These are phyloP conservation scores for Hypoxylon subgilvum DNA, from an alignment of 495 filamentous ascomycete genomes.

Conservation along the genomic window DNA sequence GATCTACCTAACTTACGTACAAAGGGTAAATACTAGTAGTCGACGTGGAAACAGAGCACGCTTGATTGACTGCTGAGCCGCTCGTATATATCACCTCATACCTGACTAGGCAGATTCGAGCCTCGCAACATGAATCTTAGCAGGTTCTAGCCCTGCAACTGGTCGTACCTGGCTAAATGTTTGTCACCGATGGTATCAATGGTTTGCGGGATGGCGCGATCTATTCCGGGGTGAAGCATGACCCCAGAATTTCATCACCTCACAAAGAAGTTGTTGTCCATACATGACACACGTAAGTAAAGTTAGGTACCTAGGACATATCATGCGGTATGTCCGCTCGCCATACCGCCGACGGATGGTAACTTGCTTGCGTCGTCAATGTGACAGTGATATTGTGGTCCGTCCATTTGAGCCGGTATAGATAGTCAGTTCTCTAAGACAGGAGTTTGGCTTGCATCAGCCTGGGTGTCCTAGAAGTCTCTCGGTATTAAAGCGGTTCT, in stretches of 20 bases:
- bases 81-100: conserved; percentile 2
- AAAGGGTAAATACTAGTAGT: conserved; percentile 8
- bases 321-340: conserved; percentile 35
- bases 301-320: conserved; percentile 9
- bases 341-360: conserved; percentile 36
- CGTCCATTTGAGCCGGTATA: conserved; percentile 19
- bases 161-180: conserved; percentile 37
- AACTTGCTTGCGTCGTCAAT: conserved; percentile 29
- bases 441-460: too few species aligned
- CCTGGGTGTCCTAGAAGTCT: conserved; percentile 5
- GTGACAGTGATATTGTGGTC: conserved; percentile 25
- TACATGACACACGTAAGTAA: too few species aligned
- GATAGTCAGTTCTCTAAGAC: background rate
- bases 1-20: too few species aligned
- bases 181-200: conserved; percentile 39
- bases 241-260: conserved; percentile 22
- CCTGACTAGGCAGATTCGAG: conserved; percentile 14
- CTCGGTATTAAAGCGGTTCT: conserved; percentile 18
- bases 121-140: conserved; percentile 29
- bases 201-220: conserved; percentile 43
- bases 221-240: conserved; percentile 23
- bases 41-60: conserved; percentile 1
- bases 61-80: background rate
- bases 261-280: conserved; percentile 14
- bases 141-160: conserved; percentile 15